phyloP scores from a whole-genome alignment of 345 rosid genomes.

The Arabidopsis suecica region DNA sequence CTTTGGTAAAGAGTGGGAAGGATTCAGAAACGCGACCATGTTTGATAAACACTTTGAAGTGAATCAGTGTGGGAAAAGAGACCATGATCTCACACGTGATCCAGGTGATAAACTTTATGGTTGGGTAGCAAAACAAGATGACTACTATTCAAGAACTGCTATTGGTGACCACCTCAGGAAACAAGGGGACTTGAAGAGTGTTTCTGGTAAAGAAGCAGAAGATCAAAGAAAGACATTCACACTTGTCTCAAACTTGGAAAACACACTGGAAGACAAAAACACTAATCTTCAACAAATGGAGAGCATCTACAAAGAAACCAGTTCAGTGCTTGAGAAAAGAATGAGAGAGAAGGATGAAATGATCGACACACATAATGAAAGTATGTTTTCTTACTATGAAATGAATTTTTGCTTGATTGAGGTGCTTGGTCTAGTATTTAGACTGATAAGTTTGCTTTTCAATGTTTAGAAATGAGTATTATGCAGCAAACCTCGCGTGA shows the following conservation, averaged over 20 bases:
- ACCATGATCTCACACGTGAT: conserved; percentile 39
- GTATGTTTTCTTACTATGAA: conserved; percentile 40
- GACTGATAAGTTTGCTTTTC: conserved; percentile 23
- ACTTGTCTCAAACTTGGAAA: conserved; percentile 54
- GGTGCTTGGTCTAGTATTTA: conserved; percentile 8
- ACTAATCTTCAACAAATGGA: conserved; percentile 55
- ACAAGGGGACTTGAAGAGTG: conserved; percentile 64
- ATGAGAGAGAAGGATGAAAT: conserved; percentile 61
- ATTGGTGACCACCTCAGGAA: conserved; percentile 57
- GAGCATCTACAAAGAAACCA: conserved; percentile 51
- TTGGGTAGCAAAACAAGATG: conserved; percentile 77
- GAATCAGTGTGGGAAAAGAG: conserved; percentile 55
- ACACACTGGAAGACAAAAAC: conserved; percentile 56
- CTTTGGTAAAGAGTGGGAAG: conserved; percentile 73
- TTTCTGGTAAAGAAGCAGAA: conserved; percentile 61
- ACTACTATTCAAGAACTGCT: conserved; percentile 46
- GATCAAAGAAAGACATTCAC: conserved; percentile 48
- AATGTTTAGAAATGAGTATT: conserved; percentile 44
- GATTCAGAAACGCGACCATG: conserved; percentile 57
- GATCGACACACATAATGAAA: conserved; percentile 59
- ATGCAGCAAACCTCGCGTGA: conserved; percentile 58
- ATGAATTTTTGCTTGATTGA: conserved; percentile 1
- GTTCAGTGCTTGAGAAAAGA: conserved; percentile 32
- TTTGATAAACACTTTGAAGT: conserved; percentile 63
- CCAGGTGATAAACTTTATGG: conserved; percentile 60